Base-by-base conservation (phyloP, 768 basidiomycete genomes). In the Harrya chromipes region DNA sequence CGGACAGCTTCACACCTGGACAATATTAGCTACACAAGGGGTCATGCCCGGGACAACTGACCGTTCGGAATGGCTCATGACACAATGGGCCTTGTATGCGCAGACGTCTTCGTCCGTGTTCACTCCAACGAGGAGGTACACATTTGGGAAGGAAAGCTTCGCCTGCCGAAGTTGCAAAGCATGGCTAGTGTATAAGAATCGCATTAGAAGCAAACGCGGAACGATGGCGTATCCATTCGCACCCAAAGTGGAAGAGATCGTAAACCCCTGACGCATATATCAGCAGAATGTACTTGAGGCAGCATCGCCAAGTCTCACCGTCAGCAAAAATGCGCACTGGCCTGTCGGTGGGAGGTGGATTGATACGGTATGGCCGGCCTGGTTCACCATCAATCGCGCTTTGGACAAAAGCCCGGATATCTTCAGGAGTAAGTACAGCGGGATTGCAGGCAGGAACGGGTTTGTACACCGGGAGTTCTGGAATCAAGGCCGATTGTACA, bases 191-290 rank as follows among this genome's bases (percentile, higher is more conserved):
- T 10, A 20, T n/a, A 20, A 17, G 36, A 39, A 29, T 59, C 52
- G 3, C 29, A 29, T 29, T 29, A 52, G 55, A 41, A 11, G 38
- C 43, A 33, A 40, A 37, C 42, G 9, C 12, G 21, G 23, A 21
- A n/a, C 34, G 19, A 23, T 29, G n/a, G 7, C 23, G 26, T 11
- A 56, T 43, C 38, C 26, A 33, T 49, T 66, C 80, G 56, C 67
- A 92, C 90, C 90, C 90, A 68, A 92, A 97, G 68, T 97, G 95
- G 71, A 98, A 95, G 45, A 99, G 78, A 70, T 99, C 97, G 63
- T 97, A 99, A 11, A 97, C 95, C 13, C 88, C 89, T 90, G 60
- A 49, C 46, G 62, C n/a, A 23, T 21, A 43, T 31, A 26, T 57
- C 46, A 58, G 42, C 35, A 49, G 10, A 4, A 36, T 14, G 16